Base-by-base conservation (phyloP, 2,329 filamentous ascomycete species). In the Xylaria digitata region DNA sequence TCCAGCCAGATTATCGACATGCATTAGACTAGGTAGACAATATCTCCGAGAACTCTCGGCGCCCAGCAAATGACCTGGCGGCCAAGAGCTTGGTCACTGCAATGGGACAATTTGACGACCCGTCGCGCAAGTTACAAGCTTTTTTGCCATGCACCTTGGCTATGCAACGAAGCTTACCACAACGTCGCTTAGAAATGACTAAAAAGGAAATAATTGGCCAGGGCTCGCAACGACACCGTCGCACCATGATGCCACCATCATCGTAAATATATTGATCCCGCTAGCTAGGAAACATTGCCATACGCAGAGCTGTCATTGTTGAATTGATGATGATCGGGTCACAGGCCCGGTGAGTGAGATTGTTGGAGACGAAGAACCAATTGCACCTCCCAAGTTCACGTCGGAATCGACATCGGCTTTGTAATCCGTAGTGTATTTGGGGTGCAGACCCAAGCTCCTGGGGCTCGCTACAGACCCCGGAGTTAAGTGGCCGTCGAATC, bases 61-160 rank as follows among this genome's bases (percentile, higher is more conserved):
- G 63, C 66, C 66, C 55, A 66, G 63, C 37, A 30, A 50, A 63
- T 54, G 23, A 45, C 32, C n/a, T 46, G 52, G 32, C 23, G 54
- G 66, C 66, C 66, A 68, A 68, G 66, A 13, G 42, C 58, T 68
- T 62, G 66, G 66, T 62, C 49, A 52, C 66, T 68, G 63, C 66
- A 63, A 55, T 68, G 66, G 19, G 52, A 68, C 66, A 15, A 40
- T 26, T 9, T 21, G n/a, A 34, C 6, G 52, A 59, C 40, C 52
- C 45, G 56, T 57, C 42, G 42, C 56, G 67, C 58, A 50, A 66
- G 63, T 48, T 49, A 21, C 60, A 66, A 61, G 60, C 56, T 61
- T 67, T 61, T 34, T 40, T 61, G 66, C 67, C 63, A 66, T 67
- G 67, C 56, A 40, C 48, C 67, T 70, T 70, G 67, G 67, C 67